A percentile compares a stretch with the other conserved stretches of the same genome.
phyloP scores from a whole-genome alignment of 2,329 filamentous ascomycete genomes.

The Drechslerella coelobrocha region DNA sequence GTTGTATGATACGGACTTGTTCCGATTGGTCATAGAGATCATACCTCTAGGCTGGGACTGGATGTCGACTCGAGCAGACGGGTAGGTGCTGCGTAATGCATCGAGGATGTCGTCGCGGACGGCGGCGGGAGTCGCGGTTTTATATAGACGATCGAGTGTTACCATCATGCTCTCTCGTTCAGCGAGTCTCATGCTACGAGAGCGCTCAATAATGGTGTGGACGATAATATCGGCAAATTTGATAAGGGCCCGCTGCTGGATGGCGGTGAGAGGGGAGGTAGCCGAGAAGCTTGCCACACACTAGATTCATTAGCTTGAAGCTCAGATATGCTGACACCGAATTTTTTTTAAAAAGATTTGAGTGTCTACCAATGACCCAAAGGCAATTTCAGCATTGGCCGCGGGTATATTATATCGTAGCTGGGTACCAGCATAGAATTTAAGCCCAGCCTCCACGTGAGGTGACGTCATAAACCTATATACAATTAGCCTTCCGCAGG shows the following conservation, averaged over 20 bases:
- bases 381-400: constrained; percentile 26
- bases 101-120: constrained; percentile 55
- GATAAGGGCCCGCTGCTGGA: constrained; percentile 57
- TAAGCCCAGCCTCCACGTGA: constrained; percentile 54
- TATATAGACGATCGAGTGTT: constrained; percentile 57
- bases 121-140: constrained; percentile 52
- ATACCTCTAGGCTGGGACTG: constrained; percentile 53
- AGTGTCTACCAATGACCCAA: constrained; percentile 37
- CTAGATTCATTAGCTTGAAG: constrained; percentile 3
- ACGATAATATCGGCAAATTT: constrained; percentile 57
- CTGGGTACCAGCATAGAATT: constrained; percentile 55
- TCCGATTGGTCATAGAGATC: constrained; percentile 55
- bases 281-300: constrained; percentile 37
- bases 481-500: constrained; percentile 53
- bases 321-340: no score
- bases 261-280: constrained; percentile 27
- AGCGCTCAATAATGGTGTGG: constrained; percentile 41
- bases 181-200: constrained; percentile 32
- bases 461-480: constrained; percentile 55
- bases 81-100: constrained; percentile 57
- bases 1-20: constrained; percentile 52
- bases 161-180: constrained; percentile 52
- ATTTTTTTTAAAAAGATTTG: neutral
- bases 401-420: constrained; percentile 37
- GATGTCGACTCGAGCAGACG: constrained; percentile 56